These are phyloP conservation scores for Solanum dulcamara DNA, from an alignment of 257 asterid genomes.

Conservation along the genomic window DNA sequence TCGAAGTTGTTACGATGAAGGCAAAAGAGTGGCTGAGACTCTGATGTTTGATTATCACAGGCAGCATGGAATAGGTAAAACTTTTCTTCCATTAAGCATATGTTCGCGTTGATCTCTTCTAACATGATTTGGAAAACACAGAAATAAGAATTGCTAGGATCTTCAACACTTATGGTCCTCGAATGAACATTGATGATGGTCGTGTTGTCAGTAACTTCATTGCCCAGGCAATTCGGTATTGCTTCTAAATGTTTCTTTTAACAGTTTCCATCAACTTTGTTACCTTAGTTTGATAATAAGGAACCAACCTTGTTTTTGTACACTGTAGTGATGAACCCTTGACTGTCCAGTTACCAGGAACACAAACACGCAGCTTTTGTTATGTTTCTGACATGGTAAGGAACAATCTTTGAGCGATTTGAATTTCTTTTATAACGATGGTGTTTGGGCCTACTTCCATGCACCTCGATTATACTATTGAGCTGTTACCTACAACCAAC, in stretches of 20 bases:
- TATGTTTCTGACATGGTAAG: conserved; percentile 45
- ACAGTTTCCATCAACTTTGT: neutral
- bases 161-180: conserved; percentile 93
- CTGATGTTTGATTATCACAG: conserved; percentile 95
- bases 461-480: neutral
- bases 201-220: conserved; percentile 94
- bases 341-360: conserved; percentile 92
- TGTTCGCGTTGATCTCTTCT: neutral
- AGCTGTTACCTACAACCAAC: neutral
- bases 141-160: conserved; percentile 96
- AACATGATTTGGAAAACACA: conserved; percentile 6
- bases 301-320: neutral
- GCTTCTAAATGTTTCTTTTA: neutral
- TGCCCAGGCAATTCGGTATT: conserved; percentile 88
- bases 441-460: neutral
- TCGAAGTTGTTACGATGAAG: conserved; percentile 91
- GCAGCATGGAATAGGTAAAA: conserved; percentile 85
- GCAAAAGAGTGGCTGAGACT: conserved; percentile 95
- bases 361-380: conserved; percentile 68
- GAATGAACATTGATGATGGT: conserved; percentile 94
- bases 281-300: neutral
- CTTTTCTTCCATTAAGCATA: neutral
- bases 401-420: neutral
- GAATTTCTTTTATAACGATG: neutral
- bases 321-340: conserved; percentile 60